phyloP scores from a whole-genome alignment of 2,329 filamentous ascomycete species.

The Apiospora aurea region DNA sequence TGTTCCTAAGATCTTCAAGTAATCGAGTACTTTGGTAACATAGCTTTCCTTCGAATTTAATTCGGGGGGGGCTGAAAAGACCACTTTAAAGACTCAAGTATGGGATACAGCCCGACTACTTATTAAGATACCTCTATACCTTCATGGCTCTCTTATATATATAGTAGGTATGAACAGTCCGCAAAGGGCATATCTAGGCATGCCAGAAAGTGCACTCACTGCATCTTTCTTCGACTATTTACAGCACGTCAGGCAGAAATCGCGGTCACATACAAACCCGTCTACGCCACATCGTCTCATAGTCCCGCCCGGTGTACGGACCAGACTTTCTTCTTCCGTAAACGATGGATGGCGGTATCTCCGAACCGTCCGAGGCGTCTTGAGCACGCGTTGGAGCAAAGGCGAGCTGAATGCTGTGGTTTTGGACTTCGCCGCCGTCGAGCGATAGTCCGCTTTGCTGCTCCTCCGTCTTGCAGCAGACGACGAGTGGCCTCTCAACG shows the following conservation, averaged over 20 bases:
- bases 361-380: constrained; percentile 31
- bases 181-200: not conserved
- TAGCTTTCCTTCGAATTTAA: not conserved
- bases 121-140: not conserved
- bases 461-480: not conserved
- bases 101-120: not conserved
- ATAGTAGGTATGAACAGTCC: not conserved
- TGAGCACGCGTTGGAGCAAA: constrained; percentile 26
- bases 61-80: too few relatives aligned
- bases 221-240: constrained; percentile 34
- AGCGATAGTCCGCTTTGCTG: not conserved
- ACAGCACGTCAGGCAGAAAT: constrained; percentile 67
- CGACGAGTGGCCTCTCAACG: not conserved
- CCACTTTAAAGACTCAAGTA: too few relatives aligned
- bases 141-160: not conserved
- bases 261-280: constrained; percentile 61
- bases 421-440: not conserved
- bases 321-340: constrained; percentile 29
- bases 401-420: not conserved
- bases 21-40: not conserved
- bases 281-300: constrained; percentile 60
- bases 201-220: too few relatives aligned
- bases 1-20: not conserved
- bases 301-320: constrained; percentile 58
- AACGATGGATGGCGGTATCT: not conserved